Evolutionary conservation across 208 protist species (phyloP).

Genomic region (Strigomonas culicis): DNA sequence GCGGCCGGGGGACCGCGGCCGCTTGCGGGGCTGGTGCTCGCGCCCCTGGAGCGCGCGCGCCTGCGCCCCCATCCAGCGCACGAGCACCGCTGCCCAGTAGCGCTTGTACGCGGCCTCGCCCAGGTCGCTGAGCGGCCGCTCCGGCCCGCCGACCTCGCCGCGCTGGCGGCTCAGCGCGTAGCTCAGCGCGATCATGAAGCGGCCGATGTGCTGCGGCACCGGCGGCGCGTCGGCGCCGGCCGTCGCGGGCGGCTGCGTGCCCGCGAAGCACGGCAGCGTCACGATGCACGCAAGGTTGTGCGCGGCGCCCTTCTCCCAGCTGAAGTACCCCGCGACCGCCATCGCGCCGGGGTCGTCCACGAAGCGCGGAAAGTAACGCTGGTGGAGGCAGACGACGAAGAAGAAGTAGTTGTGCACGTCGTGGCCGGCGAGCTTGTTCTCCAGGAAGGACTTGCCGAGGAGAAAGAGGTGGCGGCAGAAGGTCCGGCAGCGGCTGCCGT

Average conservation of each 20-base stretch:
- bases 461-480: conserved; percentile 85
- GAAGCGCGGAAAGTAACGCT: conserved; percentile 69
- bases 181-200: conserved; percentile 97
- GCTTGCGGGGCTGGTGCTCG: neutral
- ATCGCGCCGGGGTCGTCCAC: conserved; percentile 48
- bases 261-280: conserved; percentile 94
- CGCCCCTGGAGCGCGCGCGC: conserved; percentile 17
- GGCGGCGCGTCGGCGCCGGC: neutral
- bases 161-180: conserved; percentile 98
- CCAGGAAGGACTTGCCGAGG: conserved; percentile 86
- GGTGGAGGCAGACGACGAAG: conserved; percentile 82
- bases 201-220: conserved; percentile 83
- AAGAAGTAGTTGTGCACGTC: conserved; percentile 89
- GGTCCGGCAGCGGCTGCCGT: conserved; percentile 69
- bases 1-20: neutral
- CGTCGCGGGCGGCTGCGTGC: neutral
- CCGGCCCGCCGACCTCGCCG: conserved; percentile 94
- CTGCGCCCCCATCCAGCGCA: conserved; percentile 55
- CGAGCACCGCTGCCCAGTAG: conserved; percentile 81
- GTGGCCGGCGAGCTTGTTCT: conserved; percentile 87
- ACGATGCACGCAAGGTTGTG: conserved; percentile 99
- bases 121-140: conserved; percentile 98
- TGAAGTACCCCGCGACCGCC: conserved; percentile 98
- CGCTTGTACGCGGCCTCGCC: conserved; percentile 90
- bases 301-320: conserved; percentile 95